Evolutionary conservation across 768 basidiomycete genomes (phyloP).

Genomic region (Podaxis pistillaris): DNA sequence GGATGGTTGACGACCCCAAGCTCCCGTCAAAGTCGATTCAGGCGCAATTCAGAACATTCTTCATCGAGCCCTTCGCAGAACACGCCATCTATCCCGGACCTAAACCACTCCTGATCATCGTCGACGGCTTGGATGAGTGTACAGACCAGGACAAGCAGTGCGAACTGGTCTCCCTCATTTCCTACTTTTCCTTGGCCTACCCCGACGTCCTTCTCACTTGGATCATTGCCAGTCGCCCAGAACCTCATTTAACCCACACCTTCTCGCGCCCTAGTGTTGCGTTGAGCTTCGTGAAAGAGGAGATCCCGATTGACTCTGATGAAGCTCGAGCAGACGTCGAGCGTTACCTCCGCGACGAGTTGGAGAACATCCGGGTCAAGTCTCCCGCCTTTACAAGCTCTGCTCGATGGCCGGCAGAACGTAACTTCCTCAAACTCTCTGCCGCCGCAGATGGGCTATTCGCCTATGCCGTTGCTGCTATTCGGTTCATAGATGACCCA

Average conservation of each 20-base stretch:
- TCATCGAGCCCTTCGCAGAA: constrained; percentile 15
- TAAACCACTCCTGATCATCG: background rate
- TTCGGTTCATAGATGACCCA: background rate
- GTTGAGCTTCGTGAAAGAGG: background rate
- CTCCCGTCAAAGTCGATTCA: constrained; percentile 10
- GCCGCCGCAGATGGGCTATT: background rate
- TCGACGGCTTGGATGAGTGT: constrained; percentile 2
- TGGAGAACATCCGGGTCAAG: background rate
- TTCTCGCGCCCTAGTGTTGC: background rate
- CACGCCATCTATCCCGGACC: background rate
- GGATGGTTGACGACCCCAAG: constrained; percentile 7
- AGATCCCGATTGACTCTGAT: background rate
- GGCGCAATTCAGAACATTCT: constrained; percentile 15
- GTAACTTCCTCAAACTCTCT: background rate
- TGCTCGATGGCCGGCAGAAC: background rate
- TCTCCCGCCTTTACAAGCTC: background rate
- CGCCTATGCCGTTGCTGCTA: background rate
- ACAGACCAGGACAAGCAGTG: background rate
- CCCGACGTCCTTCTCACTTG: background rate
- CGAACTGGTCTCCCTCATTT: background rate
- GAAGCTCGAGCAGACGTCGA: background rate
- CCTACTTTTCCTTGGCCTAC: background rate
- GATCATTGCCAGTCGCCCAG: constrained; percentile 3
- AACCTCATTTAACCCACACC: background rate
- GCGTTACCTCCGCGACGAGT: background rate